Conservation (phyloP, 73 alveolate species). For the Paramecium pentaurelia region DNA sequence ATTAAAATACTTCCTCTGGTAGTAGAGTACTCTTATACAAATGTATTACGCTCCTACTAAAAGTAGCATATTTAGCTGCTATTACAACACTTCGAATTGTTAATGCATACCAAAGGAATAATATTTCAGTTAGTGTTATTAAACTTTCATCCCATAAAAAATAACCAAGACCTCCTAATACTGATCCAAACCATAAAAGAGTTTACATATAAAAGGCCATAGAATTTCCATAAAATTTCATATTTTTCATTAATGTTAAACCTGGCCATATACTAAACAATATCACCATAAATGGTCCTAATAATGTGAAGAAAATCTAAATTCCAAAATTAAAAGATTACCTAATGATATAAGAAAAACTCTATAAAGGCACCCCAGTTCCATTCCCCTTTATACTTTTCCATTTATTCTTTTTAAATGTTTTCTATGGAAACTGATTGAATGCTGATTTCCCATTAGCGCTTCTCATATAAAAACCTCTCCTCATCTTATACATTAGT, state of each 20-base stretch:
- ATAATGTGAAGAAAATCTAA: neutral
- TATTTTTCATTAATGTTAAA: neutral
- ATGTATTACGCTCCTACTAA: neutral
- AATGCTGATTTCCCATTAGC: neutral
- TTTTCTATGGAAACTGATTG: neutral
- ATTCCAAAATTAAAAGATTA: neutral
- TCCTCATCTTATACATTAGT: constrained; percentile 26
- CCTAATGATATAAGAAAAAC: constrained; percentile 4
- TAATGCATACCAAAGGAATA: constrained; percentile 22
- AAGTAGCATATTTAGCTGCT: constrained; percentile 39
- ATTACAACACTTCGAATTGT: constrained; percentile 1
- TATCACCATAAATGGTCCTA: constrained; percentile 32
- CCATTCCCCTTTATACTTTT: constrained; percentile 13
- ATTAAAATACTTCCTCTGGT: neutral
- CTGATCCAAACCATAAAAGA: neutral
- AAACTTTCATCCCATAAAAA: neutral
- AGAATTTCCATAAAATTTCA: constrained; percentile 16
- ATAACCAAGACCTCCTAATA: neutral
- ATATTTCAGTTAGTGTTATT: neutral
- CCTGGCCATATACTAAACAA: neutral
- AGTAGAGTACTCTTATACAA: neutral
- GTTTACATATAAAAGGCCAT: neutral
- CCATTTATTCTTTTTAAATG: neutral
- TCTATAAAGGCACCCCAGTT: constrained; percentile 1
- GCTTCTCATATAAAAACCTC: neutral